Percentiles rank a stretch among this genome's conserved stretches.
Evolutionary conservation across 805 yeast genomes (phyloP).

Genomic region (Wickerhamomyces chambardii): DNA sequence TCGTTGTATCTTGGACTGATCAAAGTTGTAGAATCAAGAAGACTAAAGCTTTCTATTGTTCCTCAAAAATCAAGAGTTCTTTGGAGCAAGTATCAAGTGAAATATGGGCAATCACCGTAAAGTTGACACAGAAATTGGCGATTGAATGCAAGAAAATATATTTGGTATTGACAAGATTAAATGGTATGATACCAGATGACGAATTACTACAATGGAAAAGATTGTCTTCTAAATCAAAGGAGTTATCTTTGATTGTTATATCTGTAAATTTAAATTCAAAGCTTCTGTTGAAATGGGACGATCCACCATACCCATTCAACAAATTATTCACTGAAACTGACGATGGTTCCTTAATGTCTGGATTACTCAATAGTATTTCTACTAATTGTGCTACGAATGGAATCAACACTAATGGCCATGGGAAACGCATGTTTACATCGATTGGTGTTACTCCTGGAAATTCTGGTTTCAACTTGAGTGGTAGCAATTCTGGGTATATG

Average conservation of each 20-base stretch:
- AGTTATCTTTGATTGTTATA: constrained; percentile 56
- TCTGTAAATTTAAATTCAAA: constrained; percentile 58
- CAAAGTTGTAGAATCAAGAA: constrained; percentile 60
- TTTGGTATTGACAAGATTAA: constrained; percentile 59
- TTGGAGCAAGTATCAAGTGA: constrained; percentile 55
- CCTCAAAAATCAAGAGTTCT: constrained; percentile 19
- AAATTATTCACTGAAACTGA: constrained; percentile 21
- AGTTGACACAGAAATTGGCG: constrained; percentile 22
- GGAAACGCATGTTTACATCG: neutral
- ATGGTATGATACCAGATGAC: constrained; percentile 73
- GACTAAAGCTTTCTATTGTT: constrained; percentile 57
- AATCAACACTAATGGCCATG: neutral
- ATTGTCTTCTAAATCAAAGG: constrained; percentile 45
- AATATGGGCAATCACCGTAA: constrained; percentile 52
- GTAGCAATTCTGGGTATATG: no score
- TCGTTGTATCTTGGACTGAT: constrained; percentile 85
- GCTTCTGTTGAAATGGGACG: constrained; percentile 22
- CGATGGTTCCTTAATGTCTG: neutral
- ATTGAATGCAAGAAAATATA: constrained; percentile 45
- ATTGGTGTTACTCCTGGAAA: no score
- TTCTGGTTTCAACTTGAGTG: no score
- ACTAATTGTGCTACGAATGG: neutral
- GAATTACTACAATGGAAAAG: constrained; percentile 76
- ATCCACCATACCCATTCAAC: constrained; percentile 23
- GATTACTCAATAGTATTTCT: neutral